phyloP scores from a whole-genome alignment of 805 yeast genomes.

The Komagataella phaffii region DNA sequence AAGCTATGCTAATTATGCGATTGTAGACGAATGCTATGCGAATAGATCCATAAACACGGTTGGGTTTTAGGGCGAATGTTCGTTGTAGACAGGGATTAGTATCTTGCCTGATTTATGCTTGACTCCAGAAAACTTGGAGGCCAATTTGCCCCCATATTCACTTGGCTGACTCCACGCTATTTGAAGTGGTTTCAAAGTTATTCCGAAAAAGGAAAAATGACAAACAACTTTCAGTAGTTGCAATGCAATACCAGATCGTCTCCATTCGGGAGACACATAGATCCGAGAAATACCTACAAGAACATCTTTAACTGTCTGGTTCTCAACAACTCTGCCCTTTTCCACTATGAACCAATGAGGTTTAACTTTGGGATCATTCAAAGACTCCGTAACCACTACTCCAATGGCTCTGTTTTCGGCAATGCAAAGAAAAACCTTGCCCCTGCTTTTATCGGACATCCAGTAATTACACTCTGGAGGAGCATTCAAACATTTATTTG shows the following conservation, averaged over 20 bases:
- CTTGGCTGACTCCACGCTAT: slow-evolving; percentile 69
- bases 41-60: neutral
- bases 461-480: slow-evolving; percentile 19
- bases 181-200: slow-evolving; percentile 23
- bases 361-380: slow-evolving; percentile 8
- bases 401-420: slow-evolving; percentile 37
- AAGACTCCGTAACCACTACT: slow-evolving; percentile 36
- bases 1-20: neutral
- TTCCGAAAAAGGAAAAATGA: slow-evolving; percentile 34
- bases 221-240: slow-evolving; percentile 29
- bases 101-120: slow-evolving; percentile 37
- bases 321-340: slow-evolving; percentile 35
- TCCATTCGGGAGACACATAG: slow-evolving; percentile 27
- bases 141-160: slow-evolving; percentile 47
- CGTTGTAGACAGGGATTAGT: slow-evolving; percentile 35
- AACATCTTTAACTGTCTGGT: slow-evolving; percentile 22
- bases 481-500: slow-evolving; percentile 49
- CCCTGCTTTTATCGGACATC: slow-evolving; percentile 14
- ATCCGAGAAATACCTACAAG: slow-evolving; percentile 35
- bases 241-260: slow-evolving; percentile 38
- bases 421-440: slow-evolving; percentile 37
- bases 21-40: neutral
- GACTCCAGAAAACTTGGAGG: slow-evolving; percentile 40
- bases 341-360: slow-evolving; percentile 51
- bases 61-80: slow-evolving; percentile 4